Evolutionary conservation across 1,284 basidiomycete genomes (phyloP).

Genomic region (Wallemia hederae): DNA sequence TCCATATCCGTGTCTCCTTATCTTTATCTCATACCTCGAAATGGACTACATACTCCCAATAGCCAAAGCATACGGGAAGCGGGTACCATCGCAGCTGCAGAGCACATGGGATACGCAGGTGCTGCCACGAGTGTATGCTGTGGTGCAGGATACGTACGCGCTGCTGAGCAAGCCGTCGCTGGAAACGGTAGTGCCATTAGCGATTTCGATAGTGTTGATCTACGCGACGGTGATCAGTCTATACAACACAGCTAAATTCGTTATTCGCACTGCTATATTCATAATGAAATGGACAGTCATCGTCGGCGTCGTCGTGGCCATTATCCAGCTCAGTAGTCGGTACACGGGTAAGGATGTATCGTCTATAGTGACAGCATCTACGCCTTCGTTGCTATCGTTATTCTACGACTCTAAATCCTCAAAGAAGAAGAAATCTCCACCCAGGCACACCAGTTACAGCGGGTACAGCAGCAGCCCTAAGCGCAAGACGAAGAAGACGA

Average conservation of each 20-base stretch:
- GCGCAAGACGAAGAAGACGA: not conserved
- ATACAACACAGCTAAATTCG: not conserved
- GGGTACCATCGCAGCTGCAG: not conserved
- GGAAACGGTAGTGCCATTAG: not conserved
- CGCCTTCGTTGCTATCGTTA: no score
- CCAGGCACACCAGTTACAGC: not conserved
- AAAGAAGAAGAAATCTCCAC: not conserved
- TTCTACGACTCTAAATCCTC: no score
- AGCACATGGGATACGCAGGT: not conserved
- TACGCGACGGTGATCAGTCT: not conserved
- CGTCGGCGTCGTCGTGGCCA: not conserved
- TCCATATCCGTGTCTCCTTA: no score
- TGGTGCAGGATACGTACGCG: not conserved
- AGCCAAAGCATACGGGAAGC: not conserved
- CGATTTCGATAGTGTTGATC: not conserved
- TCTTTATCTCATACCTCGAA: no score
- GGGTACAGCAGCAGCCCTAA: not conserved
- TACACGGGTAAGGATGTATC: not conserved
- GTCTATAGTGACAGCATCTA: not conserved
- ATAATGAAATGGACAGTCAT: constrained; percentile 5
- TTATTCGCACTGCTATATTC: constrained; percentile 2
- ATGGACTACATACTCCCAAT: not conserved
- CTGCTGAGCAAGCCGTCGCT: not conserved
- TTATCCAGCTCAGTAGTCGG: not conserved
- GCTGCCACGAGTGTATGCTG: not conserved